phyloP scores from a whole-genome alignment of 2,329 filamentous ascomycete genomes.

The Eurotiales sp. region DNA sequence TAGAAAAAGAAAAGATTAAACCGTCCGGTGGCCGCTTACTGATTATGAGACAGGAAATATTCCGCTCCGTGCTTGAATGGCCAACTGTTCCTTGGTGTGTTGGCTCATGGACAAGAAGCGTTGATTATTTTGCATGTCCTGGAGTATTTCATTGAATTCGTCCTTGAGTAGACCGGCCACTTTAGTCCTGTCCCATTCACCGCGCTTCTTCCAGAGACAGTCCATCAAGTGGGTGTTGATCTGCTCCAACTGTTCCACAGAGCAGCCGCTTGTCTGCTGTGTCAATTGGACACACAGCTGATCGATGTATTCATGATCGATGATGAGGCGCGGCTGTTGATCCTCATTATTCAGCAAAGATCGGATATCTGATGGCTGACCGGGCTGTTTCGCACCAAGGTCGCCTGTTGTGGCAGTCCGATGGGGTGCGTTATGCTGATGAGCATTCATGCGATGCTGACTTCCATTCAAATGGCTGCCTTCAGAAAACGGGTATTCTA shows the following conservation, averaged over 20 bases:
- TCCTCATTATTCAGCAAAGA: constrained; percentile 33
- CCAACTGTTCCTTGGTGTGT: constrained; percentile 30
- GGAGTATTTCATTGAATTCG: constrained; percentile 68
- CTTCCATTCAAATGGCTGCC: constrained; percentile 29
- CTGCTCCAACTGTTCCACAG: constrained; percentile 92
- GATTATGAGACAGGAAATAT: constrained; percentile 16
- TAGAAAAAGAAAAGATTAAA: constrained; percentile 13
- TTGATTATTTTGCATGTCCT: constrained; percentile 56
- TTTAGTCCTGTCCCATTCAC: constrained; percentile 77
- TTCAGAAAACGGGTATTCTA: constrained; percentile 29
- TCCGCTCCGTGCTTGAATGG: constrained; percentile 22
- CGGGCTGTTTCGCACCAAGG: constrained; percentile 24
- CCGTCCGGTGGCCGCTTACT: not conserved
- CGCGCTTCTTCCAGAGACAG: constrained; percentile 73
- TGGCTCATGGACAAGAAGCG: constrained; percentile 35
- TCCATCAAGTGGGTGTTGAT: constrained; percentile 89
- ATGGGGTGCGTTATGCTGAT: constrained; percentile 19
- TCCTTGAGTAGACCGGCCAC: constrained; percentile 62
- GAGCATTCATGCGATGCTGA: constrained; percentile 31
- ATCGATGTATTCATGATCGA: constrained; percentile 52
- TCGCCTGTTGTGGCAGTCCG: constrained; percentile 41
- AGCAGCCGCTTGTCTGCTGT: constrained; percentile 67
- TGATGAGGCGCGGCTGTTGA: constrained; percentile 24
- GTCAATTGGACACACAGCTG: constrained; percentile 62
- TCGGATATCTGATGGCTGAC: constrained; percentile 27